Conservation (phyloP, 495 filamentous ascomycete genomes). For the Tuber borchii region DNA sequence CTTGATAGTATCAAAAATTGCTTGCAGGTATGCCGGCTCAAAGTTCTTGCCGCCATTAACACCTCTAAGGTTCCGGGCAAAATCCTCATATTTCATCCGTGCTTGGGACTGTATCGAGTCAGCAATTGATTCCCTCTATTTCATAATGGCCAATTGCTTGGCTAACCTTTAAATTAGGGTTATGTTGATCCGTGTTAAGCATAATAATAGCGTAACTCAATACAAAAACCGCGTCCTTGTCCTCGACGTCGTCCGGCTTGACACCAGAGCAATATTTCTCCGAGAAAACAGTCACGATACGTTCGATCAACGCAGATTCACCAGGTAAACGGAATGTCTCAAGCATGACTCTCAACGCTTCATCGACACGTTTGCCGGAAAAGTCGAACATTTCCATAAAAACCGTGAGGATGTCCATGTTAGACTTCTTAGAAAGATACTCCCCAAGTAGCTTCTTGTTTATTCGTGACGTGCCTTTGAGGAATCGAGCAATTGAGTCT, state of each 20-base stretch:
- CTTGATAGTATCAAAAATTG: conserved; percentile 86
- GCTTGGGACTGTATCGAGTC: conserved; percentile 45
- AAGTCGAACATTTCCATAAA: conserved; percentile 87
- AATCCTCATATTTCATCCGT: conserved; percentile 76
- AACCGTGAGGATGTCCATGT: conserved; percentile 70
- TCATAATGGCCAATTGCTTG: background rate
- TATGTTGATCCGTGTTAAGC: conserved; percentile 91
- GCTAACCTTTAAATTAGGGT: conserved; percentile 70
- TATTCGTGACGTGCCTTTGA: conserved; percentile 75
- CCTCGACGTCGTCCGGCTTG: conserved; percentile 66
- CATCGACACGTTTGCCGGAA: conserved; percentile 73
- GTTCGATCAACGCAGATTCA: conserved; percentile 85
- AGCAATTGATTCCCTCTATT: conserved; percentile 13
- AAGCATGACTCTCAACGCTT: conserved; percentile 78
- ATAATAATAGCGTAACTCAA: conserved; percentile 95
- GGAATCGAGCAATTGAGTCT: conserved; percentile 65
- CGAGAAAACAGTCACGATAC: conserved; percentile 79
- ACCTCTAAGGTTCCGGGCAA: conserved; percentile 79
- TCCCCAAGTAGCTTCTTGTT: conserved; percentile 90
- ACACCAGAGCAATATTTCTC: conserved; percentile 75
- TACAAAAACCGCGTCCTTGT: conserved; percentile 84
- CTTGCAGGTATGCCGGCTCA: conserved; percentile 72
- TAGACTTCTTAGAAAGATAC: conserved; percentile 80
- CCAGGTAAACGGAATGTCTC: conserved; percentile 92
- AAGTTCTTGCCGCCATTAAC: conserved; percentile 85